Conservation (phyloP, 768 basidiomycete genomes). For the Suillus decipiens region DNA sequence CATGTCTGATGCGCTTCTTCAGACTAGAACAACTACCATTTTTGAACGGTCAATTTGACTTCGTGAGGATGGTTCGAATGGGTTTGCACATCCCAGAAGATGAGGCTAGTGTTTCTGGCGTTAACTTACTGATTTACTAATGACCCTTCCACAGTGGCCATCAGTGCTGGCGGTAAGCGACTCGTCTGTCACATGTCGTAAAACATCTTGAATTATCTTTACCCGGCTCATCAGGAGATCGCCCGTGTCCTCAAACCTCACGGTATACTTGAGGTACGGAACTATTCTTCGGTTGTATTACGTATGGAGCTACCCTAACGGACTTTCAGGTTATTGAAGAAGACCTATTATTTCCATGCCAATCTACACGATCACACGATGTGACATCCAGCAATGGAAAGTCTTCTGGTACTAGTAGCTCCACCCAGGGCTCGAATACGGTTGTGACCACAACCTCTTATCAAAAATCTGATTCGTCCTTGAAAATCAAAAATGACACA, state of each 20-base stretch:
- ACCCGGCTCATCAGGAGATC: slow-evolving; percentile 51
- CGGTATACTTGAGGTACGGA: slow-evolving; percentile 62
- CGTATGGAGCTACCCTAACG: slow-evolving; percentile 12
- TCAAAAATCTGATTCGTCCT: slow-evolving; percentile 27
- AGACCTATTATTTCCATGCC: slow-evolving; percentile 67
- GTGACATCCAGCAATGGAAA: slow-evolving; percentile 8
- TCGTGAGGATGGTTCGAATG: slow-evolving; percentile 62
- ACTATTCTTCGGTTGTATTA: slow-evolving; percentile 7
- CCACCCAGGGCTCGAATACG: slow-evolving; percentile 31
- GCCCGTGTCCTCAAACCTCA: slow-evolving; percentile 64
- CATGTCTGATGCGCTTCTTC: slow-evolving; percentile 13
- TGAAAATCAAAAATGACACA: slow-evolving; percentile 15
- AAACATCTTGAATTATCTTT: slow-evolving; percentile 18
- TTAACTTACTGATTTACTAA: slow-evolving; percentile 14
- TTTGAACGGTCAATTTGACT: slow-evolving; percentile 56
- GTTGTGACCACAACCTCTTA: slow-evolving; percentile 22
- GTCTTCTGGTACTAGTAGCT: slow-evolving; percentile 25
- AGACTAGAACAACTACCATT: slow-evolving; percentile 72
- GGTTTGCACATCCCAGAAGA: slow-evolving; percentile 74
- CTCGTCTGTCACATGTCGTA: slow-evolving; percentile 15
- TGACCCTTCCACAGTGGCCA: slow-evolving; percentile 52
- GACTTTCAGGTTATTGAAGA: slow-evolving; percentile 67
- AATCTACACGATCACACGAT: slow-evolving; percentile 14
- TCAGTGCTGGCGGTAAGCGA: slow-evolving; percentile 57
- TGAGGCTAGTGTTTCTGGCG: slow-evolving; percentile 44